A percentile compares a stretch with the other conserved stretches of the same genome.
Conservation (phyloP, 2,329 filamentous ascomycete genomes). For the Cadophora luteo-olivacea region DNA sequence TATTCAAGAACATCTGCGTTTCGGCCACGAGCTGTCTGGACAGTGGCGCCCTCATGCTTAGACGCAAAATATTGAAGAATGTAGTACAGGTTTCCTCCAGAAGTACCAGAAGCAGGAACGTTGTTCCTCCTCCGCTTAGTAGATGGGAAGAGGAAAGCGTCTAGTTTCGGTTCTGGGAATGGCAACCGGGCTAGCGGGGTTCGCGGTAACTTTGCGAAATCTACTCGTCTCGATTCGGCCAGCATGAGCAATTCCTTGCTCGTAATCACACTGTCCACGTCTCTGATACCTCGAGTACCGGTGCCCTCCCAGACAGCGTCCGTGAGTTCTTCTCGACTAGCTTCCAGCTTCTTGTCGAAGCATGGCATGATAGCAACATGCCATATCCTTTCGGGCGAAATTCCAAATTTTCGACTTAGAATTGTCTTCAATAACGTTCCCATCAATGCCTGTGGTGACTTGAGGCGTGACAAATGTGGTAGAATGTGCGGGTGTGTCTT, state of each 20-base stretch:
- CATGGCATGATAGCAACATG: conserved; percentile 97
- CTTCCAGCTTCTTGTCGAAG: conserved; percentile 98
- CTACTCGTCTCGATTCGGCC: conserved; percentile 78
- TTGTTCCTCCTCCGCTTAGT: conserved; percentile 50
- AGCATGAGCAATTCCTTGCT: conserved; percentile 93
- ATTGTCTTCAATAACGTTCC: conserved; percentile 91
- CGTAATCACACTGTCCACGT: conserved; percentile 98
- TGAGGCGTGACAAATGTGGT: conserved; percentile 87
- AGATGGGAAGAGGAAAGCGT: conserved; percentile 77
- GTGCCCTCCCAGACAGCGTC: conserved; percentile 73
- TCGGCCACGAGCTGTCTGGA: conserved; percentile 76
- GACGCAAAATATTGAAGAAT: conserved; percentile 78
- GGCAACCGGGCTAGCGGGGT: conserved; percentile 56
- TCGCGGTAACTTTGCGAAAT: conserved; percentile 75
- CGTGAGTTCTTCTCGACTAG: conserved; percentile 90
- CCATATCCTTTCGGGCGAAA: conserved; percentile 85
- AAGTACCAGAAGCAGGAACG: conserved; percentile 71
- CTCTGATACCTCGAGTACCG: conserved; percentile 68
- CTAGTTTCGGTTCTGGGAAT: conserved; percentile 77
- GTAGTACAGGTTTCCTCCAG: conserved; percentile 88
- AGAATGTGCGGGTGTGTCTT: conserved; percentile 96
- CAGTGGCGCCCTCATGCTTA: conserved; percentile 72
- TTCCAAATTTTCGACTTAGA: conserved; percentile 73
- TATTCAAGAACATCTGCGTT: conserved; percentile 95
- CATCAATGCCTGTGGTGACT: conserved; percentile 91